A percentile compares a stretch with the other conserved stretches of the same genome.
Evolutionary conservation across 1,139 yeast genomes (phyloP).

Genomic region (Debaryomycetaceae sp.): DNA sequence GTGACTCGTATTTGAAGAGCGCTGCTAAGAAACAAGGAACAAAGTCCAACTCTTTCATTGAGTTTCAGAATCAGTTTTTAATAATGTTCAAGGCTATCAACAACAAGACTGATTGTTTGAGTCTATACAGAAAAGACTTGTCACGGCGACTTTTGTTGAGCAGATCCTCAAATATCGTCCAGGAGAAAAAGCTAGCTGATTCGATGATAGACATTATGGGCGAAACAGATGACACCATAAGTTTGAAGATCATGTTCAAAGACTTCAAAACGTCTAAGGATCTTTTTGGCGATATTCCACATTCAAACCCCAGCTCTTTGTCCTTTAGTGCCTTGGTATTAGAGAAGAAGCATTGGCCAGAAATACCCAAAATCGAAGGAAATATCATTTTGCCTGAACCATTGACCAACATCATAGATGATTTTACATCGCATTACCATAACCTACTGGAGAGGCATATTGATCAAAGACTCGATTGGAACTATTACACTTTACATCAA

Average conservation of each 20-base stretch:
- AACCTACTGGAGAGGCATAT: slow-evolving; percentile 14
- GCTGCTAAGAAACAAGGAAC: slow-evolving; percentile 6
- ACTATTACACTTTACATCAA: slow-evolving; percentile 33
- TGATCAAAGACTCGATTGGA: slow-evolving; percentile 28
- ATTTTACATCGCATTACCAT: slow-evolving; percentile 15
- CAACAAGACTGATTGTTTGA: slow-evolving; percentile 33
- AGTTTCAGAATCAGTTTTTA: slow-evolving; percentile 20
- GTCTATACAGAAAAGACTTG: slow-evolving; percentile 32
- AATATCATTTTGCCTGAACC: slow-evolving; percentile 15
- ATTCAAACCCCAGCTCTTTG: slow-evolving; percentile 7
- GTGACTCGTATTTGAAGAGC: slow-evolving; percentile 29
- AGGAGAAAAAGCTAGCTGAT: slow-evolving; percentile 26
- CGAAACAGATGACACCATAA: slow-evolving; percentile 28
- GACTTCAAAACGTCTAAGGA: slow-evolving; percentile 24
- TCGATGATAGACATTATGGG: slow-evolving; percentile 26
- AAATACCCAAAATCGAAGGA: slow-evolving; percentile 28
- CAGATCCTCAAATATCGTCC: slow-evolving; percentile 15
- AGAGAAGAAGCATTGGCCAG: slow-evolving; percentile 41
- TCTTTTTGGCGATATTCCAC: slow-evolving; percentile 12
- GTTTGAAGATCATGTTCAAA: slow-evolving; percentile 31
- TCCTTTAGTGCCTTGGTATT: slow-evolving; percentile 34
- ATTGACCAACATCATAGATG: slow-evolving; percentile 12
- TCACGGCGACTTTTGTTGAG: slow-evolving; percentile 34
- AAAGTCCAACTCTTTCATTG: slow-evolving; percentile 11
- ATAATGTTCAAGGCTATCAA: slow-evolving; percentile 31